These are phyloP conservation scores for Phylloporus scabripes DNA, from an alignment of 768 basidiomycete species.

Conservation along the genomic window DNA sequence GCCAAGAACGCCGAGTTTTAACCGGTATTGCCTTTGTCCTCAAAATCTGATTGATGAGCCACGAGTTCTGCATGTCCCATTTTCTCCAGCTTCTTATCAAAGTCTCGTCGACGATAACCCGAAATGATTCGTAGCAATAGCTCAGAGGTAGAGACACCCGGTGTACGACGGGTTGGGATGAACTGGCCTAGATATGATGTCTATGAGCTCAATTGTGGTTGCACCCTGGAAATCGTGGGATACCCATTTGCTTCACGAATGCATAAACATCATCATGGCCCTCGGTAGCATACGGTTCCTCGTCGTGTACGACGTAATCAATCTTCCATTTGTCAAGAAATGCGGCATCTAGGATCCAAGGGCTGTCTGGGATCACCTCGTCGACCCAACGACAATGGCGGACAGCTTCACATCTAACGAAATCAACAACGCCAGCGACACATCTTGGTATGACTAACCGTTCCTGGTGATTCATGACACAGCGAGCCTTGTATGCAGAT, in stretches of 20 bases:
- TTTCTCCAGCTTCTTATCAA: constrained; percentile 85
- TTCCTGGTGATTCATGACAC: constrained; percentile 87
- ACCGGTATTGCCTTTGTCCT: constrained; percentile 7
- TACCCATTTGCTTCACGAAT: constrained; percentile 76
- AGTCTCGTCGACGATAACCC: constrained; percentile 77
- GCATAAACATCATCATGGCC: constrained; percentile 84
- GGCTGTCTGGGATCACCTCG: constrained; percentile 84
- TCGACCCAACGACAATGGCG: constrained; percentile 98
- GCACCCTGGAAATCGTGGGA: constrained; percentile 12
- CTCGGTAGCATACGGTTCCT: constrained; percentile 76
- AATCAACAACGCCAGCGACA: background rate
- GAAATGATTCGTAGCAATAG: constrained; percentile 88
- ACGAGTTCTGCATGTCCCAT: constrained; percentile 76
- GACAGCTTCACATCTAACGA: constrained; percentile 73
- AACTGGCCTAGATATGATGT: constrained; percentile 65
- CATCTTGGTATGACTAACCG: constrained; percentile 40
- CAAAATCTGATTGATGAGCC: constrained; percentile 43
- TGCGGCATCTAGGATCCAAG: constrained; percentile 80
- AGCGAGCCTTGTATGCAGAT: constrained; percentile 66
- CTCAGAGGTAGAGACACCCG: constrained; percentile 90
- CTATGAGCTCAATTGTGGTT: background rate
- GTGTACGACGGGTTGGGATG: constrained; percentile 90
- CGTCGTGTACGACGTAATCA: constrained; percentile 97
- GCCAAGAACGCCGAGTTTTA: background rate
- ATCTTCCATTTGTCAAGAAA: constrained; percentile 85